Evolutionary conservation across 208 protist genomes (phyloP).

Genomic region (Lotmaria passim): DNA sequence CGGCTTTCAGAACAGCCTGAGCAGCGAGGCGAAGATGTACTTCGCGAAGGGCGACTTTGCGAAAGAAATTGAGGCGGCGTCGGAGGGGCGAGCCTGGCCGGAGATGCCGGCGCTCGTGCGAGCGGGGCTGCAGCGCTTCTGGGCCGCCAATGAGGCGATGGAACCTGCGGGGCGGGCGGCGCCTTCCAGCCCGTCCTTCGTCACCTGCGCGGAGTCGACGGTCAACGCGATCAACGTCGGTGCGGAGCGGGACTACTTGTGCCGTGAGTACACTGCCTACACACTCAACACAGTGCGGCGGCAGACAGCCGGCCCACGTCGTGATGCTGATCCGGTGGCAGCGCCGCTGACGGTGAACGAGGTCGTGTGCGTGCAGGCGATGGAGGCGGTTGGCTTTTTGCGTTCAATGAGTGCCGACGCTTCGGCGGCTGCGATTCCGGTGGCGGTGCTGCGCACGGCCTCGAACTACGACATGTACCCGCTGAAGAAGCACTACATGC

Average conservation of each 20-base stretch:
- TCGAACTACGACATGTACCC: constrained; percentile 69
- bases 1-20: constrained; percentile 24
- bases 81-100: constrained; percentile 39
- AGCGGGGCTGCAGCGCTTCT: constrained; percentile 38
- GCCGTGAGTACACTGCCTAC: constrained; percentile 59
- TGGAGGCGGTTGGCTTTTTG: constrained; percentile 64
- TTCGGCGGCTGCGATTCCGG: constrained; percentile 29
- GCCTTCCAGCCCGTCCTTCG: constrained; percentile 34
- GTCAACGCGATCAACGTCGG: constrained; percentile 56
- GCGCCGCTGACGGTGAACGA: constrained; percentile 36
- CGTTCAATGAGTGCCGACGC: constrained; percentile 21
- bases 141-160: constrained; percentile 54
- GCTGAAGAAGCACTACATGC: constrained; percentile 46
- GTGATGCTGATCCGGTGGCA: constrained; percentile 9
- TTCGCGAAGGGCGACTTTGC: constrained; percentile 37
- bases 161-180: constrained; percentile 22
- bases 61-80: constrained; percentile 46
- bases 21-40: constrained; percentile 37
- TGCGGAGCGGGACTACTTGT: constrained; percentile 60
- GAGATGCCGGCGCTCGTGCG: constrained; percentile 35
- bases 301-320: background rate
- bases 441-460: constrained; percentile 59
- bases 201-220: constrained; percentile 60
- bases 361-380: constrained; percentile 65
- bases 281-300: constrained; percentile 30